Evolutionary conservation across 495 filamentous ascomycete genomes (phyloP), one percentile per base, ranked within the genome.

Genomic region (Wilcoxina mikolae): DNA sequence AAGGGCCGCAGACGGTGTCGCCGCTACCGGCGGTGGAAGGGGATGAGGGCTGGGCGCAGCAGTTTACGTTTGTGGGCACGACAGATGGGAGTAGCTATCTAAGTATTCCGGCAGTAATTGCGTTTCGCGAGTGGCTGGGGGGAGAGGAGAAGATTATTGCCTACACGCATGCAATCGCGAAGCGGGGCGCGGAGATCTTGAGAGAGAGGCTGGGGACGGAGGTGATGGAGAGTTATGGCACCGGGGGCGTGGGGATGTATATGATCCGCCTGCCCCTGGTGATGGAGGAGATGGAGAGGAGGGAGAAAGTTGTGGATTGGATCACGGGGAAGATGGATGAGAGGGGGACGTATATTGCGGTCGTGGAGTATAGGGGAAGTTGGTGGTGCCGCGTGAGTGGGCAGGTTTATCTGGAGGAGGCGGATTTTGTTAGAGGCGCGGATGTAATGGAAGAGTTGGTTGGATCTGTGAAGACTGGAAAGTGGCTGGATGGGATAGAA

Each of bases 21-120:
- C 50, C 29, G 9, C 31, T 39, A 9, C 28, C 28, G 2, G 28
- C 11, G 3, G 31, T 39, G 2, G 27, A 28, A 11, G 50, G 33
- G 9, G 50, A 53, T 23, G 50, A 39, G 12, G 33, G 18, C 0
- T 95, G 85, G 57, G 77, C 85, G 17, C 68, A 69, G 2, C 76
- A 82, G 11, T 94, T 94, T 61, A 78, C 87, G 64, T 91, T 84
- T 56, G 73, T 83, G 12, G 87, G 81, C 1, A 94, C 86, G 0
- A 61, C 78, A 0, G 87, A 95, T 59, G 78, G 78, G 46, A 71
- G 76, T 3, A 76, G 85, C 0, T 88, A 81, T 51, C 66, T 84
- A 1, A 85, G 82, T 56, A 73, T 90, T 0, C 76, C 79, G 2
- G 82, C 83, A 2, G 78, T 82, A 0, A 68, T 94, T 22, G 66